These are phyloP conservation scores for Chrysoporthe puriensis DNA, from an alignment of 2,329 filamentous ascomycete genomes.

Conservation along the genomic window DNA sequence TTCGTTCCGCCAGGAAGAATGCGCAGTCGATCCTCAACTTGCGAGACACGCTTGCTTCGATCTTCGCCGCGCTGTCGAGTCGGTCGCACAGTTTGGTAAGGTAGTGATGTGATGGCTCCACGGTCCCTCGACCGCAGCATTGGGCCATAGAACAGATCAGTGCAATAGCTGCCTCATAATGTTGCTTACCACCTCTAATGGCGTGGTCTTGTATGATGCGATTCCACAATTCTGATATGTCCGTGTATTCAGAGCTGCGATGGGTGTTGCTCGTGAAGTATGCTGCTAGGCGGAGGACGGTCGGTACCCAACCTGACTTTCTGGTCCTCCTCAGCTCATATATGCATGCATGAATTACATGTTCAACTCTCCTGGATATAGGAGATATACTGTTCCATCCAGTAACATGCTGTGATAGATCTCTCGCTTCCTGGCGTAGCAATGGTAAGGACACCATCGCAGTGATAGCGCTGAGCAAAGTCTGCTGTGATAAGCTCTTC, in stretches of 20 bases:
- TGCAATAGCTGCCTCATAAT: constrained; percentile 41
- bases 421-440: constrained; percentile 31
- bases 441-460: constrained; percentile 45
- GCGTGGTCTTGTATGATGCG: constrained; percentile 7
- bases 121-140: constrained; percentile 47
- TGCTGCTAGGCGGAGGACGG: constrained; percentile 24
- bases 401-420: not conserved
- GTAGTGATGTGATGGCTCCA: constrained; percentile 42
- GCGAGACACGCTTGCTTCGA: constrained; percentile 37
- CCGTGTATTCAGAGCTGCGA: not conserved
- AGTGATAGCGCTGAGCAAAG: constrained; percentile 46
- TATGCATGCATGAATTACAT: constrained; percentile 35
- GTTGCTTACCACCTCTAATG: constrained; percentile 27
- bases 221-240: constrained; percentile 9
- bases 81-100: constrained; percentile 46
- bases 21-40: constrained; percentile 51
- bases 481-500: constrained; percentile 38
- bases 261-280: constrained; percentile 18
- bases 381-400: constrained; percentile 15
- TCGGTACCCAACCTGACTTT: constrained; percentile 23
- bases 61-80: constrained; percentile 42
- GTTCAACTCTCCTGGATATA: constrained; percentile 31
- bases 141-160: constrained; percentile 52
- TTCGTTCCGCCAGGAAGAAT: constrained; percentile 56
- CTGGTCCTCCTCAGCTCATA: constrained; percentile 22